Base-by-base conservation (phyloP, 495 filamentous ascomycete genomes). In the Tuber magnatum region DNA sequence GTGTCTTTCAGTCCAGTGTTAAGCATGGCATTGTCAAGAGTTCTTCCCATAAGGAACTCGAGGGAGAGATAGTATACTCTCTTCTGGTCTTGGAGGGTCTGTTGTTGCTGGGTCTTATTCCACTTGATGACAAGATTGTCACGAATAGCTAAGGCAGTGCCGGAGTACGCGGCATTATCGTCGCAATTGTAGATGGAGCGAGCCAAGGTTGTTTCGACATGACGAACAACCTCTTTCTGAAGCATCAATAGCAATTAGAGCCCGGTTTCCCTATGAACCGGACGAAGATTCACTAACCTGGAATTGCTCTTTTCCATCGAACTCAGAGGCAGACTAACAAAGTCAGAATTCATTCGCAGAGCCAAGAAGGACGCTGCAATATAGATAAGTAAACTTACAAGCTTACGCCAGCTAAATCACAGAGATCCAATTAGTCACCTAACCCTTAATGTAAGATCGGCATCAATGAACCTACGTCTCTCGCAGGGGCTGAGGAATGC, bases 121-220 rank as follows among this genome's bases (percentile, higher is more conserved):
- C 95, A 99, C 74, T 96, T 92, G 78, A 95, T 92, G 80, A 98
- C 91, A 78, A 99, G 86, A 44, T 93, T 90, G 84, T 99, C 95
- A 80, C 96, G 88, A 84, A 99, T 92, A 39, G 95, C 96, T 73
- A 99, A 87, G 71, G 92, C 91, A 48, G 93, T 91, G 69, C 94
- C 96, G 22, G 92, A 90, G 84, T 99, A 99, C 20, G 94, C 93
- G 69, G 94, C 96, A 77, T 88, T 90, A 71, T 99, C 96, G 86
- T 99, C 95, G 86, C 96, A 98, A 85, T 99, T 99, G 88, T 92
- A 99, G 83, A 99, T 89, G 78, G 93, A 97, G 24, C 95, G 93
- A 77, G 96, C 95, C 74, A 99, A 88, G 3, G 95, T 97, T 5
- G 96, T 98, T 84, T 99, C 96, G 81, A 99, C 90, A 86, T 99